Evolutionary conservation across 257 asterid genomes (phyloP).

Genomic region (Solanum peruvianum): DNA sequence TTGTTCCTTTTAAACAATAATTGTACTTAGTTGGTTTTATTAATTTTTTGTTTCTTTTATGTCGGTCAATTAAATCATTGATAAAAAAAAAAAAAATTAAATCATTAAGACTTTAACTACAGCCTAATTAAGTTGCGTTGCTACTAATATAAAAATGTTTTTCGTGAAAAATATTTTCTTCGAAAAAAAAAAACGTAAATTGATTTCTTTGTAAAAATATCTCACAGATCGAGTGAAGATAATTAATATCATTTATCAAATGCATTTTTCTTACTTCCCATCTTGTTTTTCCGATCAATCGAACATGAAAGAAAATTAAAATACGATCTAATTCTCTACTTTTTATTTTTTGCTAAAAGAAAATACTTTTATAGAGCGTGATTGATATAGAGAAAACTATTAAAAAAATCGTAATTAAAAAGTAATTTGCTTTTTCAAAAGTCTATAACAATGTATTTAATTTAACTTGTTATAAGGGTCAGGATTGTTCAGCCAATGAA

Average conservation of each 20-base stretch:
- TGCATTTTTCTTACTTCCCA: background rate
- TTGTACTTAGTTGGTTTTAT: background rate
- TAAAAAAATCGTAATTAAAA: background rate
- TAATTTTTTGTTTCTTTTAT: background rate
- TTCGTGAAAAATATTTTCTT: too few species aligned
- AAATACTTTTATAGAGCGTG: background rate
- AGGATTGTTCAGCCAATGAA: background rate
- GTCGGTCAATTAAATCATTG: background rate
- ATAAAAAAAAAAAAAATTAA: background rate
- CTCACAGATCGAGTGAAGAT: rapidly evolving
- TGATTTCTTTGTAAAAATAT: too few species aligned
- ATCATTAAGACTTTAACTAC: background rate
- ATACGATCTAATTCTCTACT: background rate
- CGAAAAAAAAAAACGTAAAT: too few species aligned
- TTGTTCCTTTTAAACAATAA: background rate
- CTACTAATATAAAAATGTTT: background rate
- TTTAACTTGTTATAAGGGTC: background rate
- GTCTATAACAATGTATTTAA: background rate
- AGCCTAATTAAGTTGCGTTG: background rate
- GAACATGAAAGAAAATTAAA: too few species aligned
- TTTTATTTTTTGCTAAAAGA: too few species aligned
- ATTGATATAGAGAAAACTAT: too few species aligned
- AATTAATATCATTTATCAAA: too few species aligned
- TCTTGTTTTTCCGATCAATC: too few species aligned
- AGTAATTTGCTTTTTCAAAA: too few species aligned